A percentile compares a stretch with the other conserved stretches of the same genome.
These are phyloP conservation scores for Houttuynia cordata DNA, from an alignment of 164 flowering plant species.

Conservation along the genomic window DNA sequence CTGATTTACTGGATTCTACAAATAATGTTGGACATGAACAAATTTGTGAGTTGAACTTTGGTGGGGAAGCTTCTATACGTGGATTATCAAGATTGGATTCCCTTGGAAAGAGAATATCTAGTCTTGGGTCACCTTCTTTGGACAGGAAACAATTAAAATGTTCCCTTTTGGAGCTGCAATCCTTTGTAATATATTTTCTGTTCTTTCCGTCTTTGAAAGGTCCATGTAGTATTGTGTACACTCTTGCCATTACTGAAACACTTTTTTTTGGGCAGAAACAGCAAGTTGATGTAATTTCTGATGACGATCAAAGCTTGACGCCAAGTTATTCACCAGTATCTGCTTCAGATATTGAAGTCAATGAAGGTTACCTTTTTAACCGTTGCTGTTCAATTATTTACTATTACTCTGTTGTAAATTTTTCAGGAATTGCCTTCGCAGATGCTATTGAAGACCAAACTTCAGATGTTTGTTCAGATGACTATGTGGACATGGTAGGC, in stretches of 20 bases:
- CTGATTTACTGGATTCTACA: slow-evolving; percentile 3
- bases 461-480: slow-evolving; percentile 5
- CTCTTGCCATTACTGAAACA: background rate
- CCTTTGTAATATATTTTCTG: slow-evolving; percentile 14
- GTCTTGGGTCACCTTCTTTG: slow-evolving; percentile 9
- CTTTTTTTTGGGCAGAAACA: slow-evolving; percentile 20
- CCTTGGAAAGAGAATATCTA: slow-evolving; percentile 7
- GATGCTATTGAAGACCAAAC: slow-evolving; percentile 4
- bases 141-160: slow-evolving; percentile 3
- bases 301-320: slow-evolving; percentile 19
- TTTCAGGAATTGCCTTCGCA: background rate
- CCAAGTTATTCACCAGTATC: slow-evolving; percentile 18
- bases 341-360: slow-evolving; percentile 22
- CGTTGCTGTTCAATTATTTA: background rate
- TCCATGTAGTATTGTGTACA: background rate
- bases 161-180: slow-evolving; percentile 14
- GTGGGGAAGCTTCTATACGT: slow-evolving; percentile 8
- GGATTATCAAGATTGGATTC: slow-evolving; percentile 6
- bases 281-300: slow-evolving; percentile 21
- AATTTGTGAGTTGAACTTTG: slow-evolving; percentile 6
- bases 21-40: slow-evolving; percentile 8
- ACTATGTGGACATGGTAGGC: slow-evolving; percentile 5
- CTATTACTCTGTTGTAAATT: background rate
- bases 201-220: background rate
- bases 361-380: slow-evolving; percentile 19